These are phyloP conservation scores for Mycothermus thermophilus DNA, from an alignment of 495 filamentous ascomycete species.

Conservation along the genomic window DNA sequence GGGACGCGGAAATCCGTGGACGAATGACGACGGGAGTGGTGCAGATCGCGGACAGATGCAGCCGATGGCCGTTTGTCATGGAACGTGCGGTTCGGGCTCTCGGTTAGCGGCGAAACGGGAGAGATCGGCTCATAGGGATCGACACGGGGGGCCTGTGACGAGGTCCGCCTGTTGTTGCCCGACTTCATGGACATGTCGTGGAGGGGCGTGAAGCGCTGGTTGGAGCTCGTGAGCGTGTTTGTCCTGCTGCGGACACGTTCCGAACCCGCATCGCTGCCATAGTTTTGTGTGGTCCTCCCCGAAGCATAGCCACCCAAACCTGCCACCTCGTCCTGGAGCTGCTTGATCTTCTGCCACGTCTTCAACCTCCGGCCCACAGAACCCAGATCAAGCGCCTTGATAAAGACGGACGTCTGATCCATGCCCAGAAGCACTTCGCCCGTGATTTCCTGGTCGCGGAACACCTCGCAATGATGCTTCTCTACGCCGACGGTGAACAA, in stretches of 20 bases:
- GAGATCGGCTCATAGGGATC: constrained; percentile 25
- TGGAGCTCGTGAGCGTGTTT: constrained; percentile 66
- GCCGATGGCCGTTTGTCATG: constrained; percentile 52
- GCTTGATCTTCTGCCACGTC: constrained; percentile 91
- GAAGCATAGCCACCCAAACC: constrained; percentile 22
- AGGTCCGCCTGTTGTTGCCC: constrained; percentile 25
- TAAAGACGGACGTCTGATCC: constrained; percentile 82
- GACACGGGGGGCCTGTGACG: constrained; percentile 31
- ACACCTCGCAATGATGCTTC: constrained; percentile 75
- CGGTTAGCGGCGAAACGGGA: constrained; percentile 35
- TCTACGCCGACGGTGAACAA: constrained; percentile 72
- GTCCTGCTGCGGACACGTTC: constrained; percentile 35
- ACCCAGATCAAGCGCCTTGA: constrained; percentile 91
- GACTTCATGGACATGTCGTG: constrained; percentile 27
- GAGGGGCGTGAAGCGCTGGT: constrained; percentile 40
- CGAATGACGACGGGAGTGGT: constrained; percentile 79
- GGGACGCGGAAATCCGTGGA: constrained; percentile 56
- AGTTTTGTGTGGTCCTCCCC: constrained; percentile 35
- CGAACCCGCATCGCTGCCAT: constrained; percentile 40
- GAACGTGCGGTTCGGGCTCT: constrained; percentile 40
- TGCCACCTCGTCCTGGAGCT: constrained; percentile 69
- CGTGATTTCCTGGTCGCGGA: constrained; percentile 89
- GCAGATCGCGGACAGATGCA: constrained; percentile 68
- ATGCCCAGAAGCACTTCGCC: constrained; percentile 88
- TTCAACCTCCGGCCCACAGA: constrained; percentile 76